phyloP scores from a whole-genome alignment of 2,329 filamentous ascomycete genomes.

The Paecilomyces sp. region DNA sequence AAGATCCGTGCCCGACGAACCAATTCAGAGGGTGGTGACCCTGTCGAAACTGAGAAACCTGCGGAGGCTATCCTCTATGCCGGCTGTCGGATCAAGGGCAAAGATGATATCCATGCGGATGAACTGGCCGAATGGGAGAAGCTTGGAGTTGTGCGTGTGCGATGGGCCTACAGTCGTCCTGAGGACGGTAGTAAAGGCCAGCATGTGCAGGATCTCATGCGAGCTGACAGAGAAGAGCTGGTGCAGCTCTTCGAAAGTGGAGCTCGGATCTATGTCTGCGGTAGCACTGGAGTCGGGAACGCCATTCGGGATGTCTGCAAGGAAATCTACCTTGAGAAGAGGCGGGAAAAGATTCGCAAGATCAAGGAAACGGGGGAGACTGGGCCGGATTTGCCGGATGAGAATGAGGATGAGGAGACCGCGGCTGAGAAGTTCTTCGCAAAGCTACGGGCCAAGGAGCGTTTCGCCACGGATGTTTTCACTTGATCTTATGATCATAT shows the following conservation, averaged over 20 bases:
- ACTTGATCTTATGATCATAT: slow-evolving; percentile 7
- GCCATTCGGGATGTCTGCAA: slow-evolving; percentile 39
- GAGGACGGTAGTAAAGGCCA: slow-evolving; percentile 40
- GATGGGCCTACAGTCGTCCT: slow-evolving; percentile 53
- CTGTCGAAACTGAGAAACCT: slow-evolving; percentile 10
- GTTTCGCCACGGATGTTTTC: slow-evolving; percentile 57
- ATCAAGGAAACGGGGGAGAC: slow-evolving; percentile 28
- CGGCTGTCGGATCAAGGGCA: slow-evolving; percentile 26
- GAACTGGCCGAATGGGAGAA: slow-evolving; percentile 50
- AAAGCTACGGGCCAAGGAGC: slow-evolving; percentile 37
- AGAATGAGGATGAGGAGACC: slow-evolving; percentile 13
- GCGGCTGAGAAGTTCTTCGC: slow-evolving; percentile 24
- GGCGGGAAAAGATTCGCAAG: slow-evolving; percentile 25
- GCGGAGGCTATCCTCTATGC: slow-evolving; percentile 28
- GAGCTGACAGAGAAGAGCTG: slow-evolving; percentile 40
- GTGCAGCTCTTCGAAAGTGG: slow-evolving; percentile 40
- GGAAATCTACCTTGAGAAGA: slow-evolving; percentile 23
- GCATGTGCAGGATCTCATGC: slow-evolving; percentile 49
- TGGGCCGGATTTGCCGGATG: slow-evolving; percentile 7
- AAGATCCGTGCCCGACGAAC: slow-evolving; percentile 17
- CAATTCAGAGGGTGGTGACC: slow-evolving; percentile 3
- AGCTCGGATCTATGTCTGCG: slow-evolving; percentile 59
- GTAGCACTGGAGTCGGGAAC: slow-evolving; percentile 47
- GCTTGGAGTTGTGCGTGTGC: slow-evolving; percentile 54
- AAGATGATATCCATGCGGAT: slow-evolving; percentile 28